Percentiles rank a stretch among this genome's conserved stretches.
phyloP scores from a whole-genome alignment of 768 basidiomycete genomes.

The Mycena leptocephala region DNA sequence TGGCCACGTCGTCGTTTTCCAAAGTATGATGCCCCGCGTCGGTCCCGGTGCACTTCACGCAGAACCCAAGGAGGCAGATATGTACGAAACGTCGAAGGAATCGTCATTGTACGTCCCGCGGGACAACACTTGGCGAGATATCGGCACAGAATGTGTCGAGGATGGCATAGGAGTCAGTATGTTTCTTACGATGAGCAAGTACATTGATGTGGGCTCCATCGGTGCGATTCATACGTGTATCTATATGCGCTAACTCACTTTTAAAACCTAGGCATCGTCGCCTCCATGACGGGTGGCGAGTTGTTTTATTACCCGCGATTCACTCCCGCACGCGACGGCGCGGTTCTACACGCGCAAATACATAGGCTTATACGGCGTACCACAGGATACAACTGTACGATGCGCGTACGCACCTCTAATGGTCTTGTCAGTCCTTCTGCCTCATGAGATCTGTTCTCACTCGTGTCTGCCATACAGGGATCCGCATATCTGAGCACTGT shows the following conservation, averaged over 20 bases:
- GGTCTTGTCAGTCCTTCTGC: conserved; percentile 63
- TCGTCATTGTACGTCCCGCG: conserved; percentile 84
- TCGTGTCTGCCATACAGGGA: conserved; percentile 56
- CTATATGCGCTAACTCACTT: not conserved
- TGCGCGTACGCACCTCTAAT: conserved; percentile 89
- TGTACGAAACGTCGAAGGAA: conserved; percentile 92
- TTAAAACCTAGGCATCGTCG: conserved; percentile 66
- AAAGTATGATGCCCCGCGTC: conserved; percentile 76
- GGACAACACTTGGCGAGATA: conserved; percentile 83
- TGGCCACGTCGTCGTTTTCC: conserved; percentile 85
- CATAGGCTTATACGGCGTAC: conserved; percentile 76
- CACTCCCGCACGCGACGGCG: conserved; percentile 75
- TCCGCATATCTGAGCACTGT: conserved; percentile 76
- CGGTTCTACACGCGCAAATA: conserved; percentile 82
- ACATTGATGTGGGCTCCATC: conserved; percentile 91
- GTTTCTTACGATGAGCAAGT: conserved; percentile 86
- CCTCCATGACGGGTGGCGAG: conserved; percentile 90
- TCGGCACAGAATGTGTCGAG: conserved; percentile 91
- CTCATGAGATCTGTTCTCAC: conserved; percentile 9
- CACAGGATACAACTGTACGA: conserved; percentile 85
- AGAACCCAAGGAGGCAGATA: conserved; percentile 71
- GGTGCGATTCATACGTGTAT: conserved; percentile 59
- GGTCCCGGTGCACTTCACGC: conserved; percentile 82
- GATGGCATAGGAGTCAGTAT: conserved; percentile 93
- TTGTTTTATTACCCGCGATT: conserved; percentile 96